These are phyloP conservation scores for Tarenaya hassleriana DNA, from an alignment of 345 rosid species.

Conservation along the genomic window DNA sequence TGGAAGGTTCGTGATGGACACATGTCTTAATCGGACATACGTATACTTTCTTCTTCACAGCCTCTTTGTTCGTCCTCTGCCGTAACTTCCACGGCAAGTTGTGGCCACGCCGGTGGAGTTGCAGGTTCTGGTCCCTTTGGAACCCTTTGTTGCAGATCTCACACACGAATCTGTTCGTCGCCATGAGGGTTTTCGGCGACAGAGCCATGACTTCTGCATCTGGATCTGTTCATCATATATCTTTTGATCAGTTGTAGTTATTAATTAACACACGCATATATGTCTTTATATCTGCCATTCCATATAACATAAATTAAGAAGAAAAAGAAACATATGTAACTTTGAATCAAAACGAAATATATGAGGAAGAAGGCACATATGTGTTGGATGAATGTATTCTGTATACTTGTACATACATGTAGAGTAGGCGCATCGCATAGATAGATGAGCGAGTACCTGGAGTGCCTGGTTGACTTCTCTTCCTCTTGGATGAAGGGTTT, in stretches of 20 bases:
- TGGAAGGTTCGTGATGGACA: constrained; percentile 76
- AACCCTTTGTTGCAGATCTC: constrained; percentile 98
- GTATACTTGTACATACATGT: too few species aligned
- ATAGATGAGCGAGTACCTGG: constrained; percentile 51
- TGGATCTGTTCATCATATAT: constrained; percentile 66
- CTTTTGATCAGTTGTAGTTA: too few species aligned
- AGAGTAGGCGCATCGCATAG: too few species aligned
- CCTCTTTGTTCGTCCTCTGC: constrained; percentile 67
- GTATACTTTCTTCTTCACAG: constrained; percentile 67
- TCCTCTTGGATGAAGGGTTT: constrained; percentile 47
- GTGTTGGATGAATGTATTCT: too few species aligned
- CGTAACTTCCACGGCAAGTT: constrained; percentile 93
- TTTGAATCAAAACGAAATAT: too few species aligned
- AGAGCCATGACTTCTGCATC: constrained; percentile 95
- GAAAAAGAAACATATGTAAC: too few species aligned
- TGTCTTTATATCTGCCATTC: too few species aligned
- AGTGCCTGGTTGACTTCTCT: constrained; percentile 90
- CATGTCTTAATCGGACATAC: constrained; percentile 90
- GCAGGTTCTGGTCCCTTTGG: constrained; percentile 93
- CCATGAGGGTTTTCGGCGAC: constrained; percentile 89
- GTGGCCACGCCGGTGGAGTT: constrained; percentile 93
- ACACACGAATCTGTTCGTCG: constrained; percentile 80
- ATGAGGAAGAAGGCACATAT: too few species aligned
- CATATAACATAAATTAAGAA: too few species aligned
- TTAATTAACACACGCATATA: too few species aligned